phyloP scores from a whole-genome alignment of 2,329 filamentous ascomycete species.

The Sordariomycetes sp. region DNA sequence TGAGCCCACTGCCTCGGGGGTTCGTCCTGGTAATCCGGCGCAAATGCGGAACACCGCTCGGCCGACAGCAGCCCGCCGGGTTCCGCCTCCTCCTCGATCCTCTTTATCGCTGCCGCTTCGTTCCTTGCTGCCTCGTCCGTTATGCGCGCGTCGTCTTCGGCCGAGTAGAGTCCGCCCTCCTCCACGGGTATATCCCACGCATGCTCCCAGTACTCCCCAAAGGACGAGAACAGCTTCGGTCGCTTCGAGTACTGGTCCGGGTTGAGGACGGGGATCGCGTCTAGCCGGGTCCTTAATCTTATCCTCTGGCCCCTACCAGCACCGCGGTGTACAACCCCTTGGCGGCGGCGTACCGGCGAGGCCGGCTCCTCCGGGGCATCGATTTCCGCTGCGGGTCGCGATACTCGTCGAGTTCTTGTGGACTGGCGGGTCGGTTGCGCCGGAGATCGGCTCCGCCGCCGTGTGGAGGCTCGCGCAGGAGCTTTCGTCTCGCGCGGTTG shows the following conservation, averaged over 20 bases:
- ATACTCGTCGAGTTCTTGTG: constrained; percentile 29
- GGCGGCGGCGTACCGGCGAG: not conserved
- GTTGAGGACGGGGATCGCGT: constrained; percentile 43
- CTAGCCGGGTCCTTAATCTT: constrained; percentile 28
- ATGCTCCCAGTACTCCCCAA: constrained; percentile 46
- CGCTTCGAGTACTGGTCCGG: constrained; percentile 44
- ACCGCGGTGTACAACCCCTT: not conserved
- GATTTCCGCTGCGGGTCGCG: constrained; percentile 18
- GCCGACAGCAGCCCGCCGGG: constrained; percentile 66
- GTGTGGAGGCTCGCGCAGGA: constrained; percentile 6
- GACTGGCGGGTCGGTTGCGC: constrained; percentile 26
- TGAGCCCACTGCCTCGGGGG: constrained; percentile 76
- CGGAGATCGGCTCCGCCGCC: constrained; percentile 16
- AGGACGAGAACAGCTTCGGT: constrained; percentile 39
- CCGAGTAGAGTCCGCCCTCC: constrained; percentile 42
- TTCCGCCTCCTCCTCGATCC: constrained; percentile 62
- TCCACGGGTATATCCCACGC: constrained; percentile 42
- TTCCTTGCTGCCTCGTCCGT: constrained; percentile 51
- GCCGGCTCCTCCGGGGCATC: not conserved
- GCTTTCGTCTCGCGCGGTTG: constrained; percentile 1
- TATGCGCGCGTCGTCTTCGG: constrained; percentile 45
- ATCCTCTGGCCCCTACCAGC: constrained; percentile 20
- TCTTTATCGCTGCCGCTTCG: constrained; percentile 60
- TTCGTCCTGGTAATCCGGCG: constrained; percentile 62
- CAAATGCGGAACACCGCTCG: constrained; percentile 60